phyloP scores from a whole-genome alignment of 176 grass and related monocot genomes.

The Oryza meyeriana region DNA sequence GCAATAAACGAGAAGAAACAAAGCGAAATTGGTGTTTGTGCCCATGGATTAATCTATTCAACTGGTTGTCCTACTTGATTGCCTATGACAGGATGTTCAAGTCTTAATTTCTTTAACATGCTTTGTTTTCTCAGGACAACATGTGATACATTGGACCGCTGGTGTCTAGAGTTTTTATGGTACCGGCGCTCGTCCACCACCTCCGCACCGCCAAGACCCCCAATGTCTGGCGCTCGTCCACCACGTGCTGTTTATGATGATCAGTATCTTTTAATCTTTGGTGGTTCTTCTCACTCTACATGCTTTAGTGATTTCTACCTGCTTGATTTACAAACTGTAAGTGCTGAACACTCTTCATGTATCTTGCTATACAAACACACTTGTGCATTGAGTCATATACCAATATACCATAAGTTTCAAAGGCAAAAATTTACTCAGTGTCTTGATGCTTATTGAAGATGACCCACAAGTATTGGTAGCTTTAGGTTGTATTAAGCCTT shows the following conservation, averaged over 20 bases:
- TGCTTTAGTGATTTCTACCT: conserved; percentile 93
- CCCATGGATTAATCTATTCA: too few species aligned
- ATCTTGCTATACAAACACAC: conserved; percentile 1
- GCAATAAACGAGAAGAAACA: too few species aligned
- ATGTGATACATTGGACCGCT: too few species aligned
- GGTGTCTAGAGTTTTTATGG: too few species aligned
- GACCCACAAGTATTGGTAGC: not conserved
- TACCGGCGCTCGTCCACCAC: conserved; percentile 90
- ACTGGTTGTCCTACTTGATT: too few species aligned
- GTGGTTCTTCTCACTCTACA: conserved; percentile 87
- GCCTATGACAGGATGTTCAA: too few species aligned
- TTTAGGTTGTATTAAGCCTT: not conserved
- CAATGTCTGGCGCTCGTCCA: conserved; percentile 82
- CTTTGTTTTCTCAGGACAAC: too few species aligned
- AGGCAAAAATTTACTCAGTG: not conserved
- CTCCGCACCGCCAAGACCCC: conserved; percentile 96
- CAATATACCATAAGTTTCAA: conserved; percentile 10
- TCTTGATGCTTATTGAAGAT: not conserved
- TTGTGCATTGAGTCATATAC: not conserved
- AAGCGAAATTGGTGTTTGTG: too few species aligned
- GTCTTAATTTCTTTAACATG: too few species aligned
- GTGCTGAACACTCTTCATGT: conserved; percentile 3
- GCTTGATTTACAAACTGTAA: conserved; percentile 81
- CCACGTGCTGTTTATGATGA: conserved; percentile 63
- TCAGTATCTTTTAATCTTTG: conserved; percentile 89